Evolutionary conservation across 345 rosid genomes (phyloP), one percentile per base, ranked within the genome.

Genomic region (Reutealis trisperma): DNA sequence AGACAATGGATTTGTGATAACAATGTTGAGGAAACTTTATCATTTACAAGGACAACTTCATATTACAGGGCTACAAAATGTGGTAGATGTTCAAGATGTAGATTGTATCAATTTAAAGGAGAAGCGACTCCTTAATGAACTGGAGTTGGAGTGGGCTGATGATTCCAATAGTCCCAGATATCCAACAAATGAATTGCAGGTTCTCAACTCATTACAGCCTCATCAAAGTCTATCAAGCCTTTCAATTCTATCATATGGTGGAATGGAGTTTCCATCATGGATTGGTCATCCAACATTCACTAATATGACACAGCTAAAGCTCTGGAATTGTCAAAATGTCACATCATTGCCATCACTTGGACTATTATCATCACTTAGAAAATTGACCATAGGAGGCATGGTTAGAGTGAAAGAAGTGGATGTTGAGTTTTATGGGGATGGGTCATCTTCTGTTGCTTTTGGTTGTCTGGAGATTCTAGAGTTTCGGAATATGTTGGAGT

Each of bases 341-440:
- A 37, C 13, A 64, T 32, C 41, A 30, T 64, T 64, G 47, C 68
- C 68, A 19, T 8, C 47, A 34, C 68, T 64, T 64, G 45, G 68
- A 34, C 11, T 8, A 19, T 42, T 64, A 16, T 11, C 47, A 2
- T 64, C 22, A 6, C 24, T 64, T 6, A 64, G 21, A 32, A 8
- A 64, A 19, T 64, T 64, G 68, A 64, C 4, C 41, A 64, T 64
- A 32, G 44, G 16, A 32, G 68, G 47, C 3, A 32, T 64, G 47
- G 42, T 3, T 64, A n/a, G 21, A 0, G 68, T 64, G 68, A 42
- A 64, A 34, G 22, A 64, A 64, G 11, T 82, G 16, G 81, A 58
- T n/a, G 51, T 22, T 21, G 74, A 75, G 54, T 71, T 82, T 70
- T 75, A 54, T 55, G 70, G 76, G 65, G 59, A 15, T 30, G 41